phyloP scores from a whole-genome alignment of 2,329 filamentous ascomycete genomes.

The Fusarium caatingaense region DNA sequence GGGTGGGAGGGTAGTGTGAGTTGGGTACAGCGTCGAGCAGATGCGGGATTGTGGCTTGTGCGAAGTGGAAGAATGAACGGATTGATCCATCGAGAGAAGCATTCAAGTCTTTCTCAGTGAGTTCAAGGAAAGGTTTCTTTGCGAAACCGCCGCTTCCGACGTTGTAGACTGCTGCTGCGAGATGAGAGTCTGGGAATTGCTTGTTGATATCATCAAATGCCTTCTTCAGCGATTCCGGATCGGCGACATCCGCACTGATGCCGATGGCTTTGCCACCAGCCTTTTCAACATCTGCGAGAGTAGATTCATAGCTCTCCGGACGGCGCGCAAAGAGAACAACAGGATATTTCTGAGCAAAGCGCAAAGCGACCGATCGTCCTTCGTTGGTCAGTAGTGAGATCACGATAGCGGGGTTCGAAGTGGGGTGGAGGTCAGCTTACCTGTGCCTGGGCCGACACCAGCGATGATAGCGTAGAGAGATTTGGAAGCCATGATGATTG shows the following conservation, averaged over 20 bases:
- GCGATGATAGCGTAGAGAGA: slow-evolving; percentile 74
- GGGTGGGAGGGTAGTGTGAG: slow-evolving; percentile 73
- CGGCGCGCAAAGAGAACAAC: slow-evolving; percentile 80
- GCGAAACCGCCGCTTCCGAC: slow-evolving; percentile 63
- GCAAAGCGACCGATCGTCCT: slow-evolving; percentile 64
- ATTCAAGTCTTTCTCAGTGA: slow-evolving; percentile 62
- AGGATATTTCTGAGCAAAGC: slow-evolving; percentile 73
- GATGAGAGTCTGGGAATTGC: slow-evolving; percentile 65
- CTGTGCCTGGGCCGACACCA: slow-evolving; percentile 77
- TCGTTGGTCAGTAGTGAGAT: background rate
- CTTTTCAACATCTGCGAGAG: slow-evolving; percentile 75
- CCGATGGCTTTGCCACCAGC: slow-evolving; percentile 77
- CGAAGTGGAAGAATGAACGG: slow-evolving; percentile 80
- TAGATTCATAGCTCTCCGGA: slow-evolving; percentile 71
- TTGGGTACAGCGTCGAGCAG: slow-evolving; percentile 70
- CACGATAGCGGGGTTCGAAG: background rate
- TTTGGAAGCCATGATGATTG: slow-evolving; percentile 33
- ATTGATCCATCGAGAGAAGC: slow-evolving; percentile 58
- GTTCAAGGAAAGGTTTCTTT: slow-evolving; percentile 69
- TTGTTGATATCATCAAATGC: slow-evolving; percentile 73
- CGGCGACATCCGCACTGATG: slow-evolving; percentile 64
- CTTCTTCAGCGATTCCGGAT: slow-evolving; percentile 59
- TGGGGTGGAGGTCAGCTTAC: slow-evolving; percentile 42
- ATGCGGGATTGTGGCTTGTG: slow-evolving; percentile 76
- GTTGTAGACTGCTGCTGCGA: slow-evolving; percentile 78